Percentiles rank a stretch among this genome's conserved stretches.
phyloP scores from a whole-genome alignment of 2,329 filamentous ascomycete genomes.

The Aspergillus cejpii region DNA sequence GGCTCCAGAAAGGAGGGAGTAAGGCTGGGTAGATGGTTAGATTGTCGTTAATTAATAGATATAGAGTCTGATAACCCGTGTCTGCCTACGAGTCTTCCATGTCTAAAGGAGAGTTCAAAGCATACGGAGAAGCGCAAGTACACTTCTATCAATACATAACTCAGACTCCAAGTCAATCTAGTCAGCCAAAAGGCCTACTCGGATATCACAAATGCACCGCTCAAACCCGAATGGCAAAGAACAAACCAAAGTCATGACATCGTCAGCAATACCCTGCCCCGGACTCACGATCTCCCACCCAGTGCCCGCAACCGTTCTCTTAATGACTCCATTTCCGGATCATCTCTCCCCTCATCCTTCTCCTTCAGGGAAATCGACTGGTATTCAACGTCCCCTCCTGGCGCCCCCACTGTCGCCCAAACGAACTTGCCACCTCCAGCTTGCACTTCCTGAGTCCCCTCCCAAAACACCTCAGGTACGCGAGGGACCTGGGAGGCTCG shows the following conservation, averaged over 20 bases:
- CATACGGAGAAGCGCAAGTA: no score
- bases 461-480: conserved; percentile 34
- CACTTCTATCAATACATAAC: no score
- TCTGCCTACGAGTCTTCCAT: no score
- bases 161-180: no score
- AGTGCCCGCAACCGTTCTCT: conserved; percentile 26
- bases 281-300: conserved; percentile 12
- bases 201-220: neutral
- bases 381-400: conserved; percentile 43
- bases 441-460: conserved; percentile 37
- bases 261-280: conserved; percentile 11
- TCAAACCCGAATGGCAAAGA: neutral
- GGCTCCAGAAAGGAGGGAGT: neutral
- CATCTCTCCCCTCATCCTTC: conserved; percentile 15
- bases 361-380: conserved; percentile 34
- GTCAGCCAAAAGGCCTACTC: neutral
- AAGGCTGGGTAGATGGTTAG: neutral
- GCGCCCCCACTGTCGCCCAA: conserved; percentile 47
- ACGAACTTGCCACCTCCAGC: conserved; percentile 44
- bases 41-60: neutral
- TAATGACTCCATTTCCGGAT: conserved; percentile 26
- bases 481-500: conserved; percentile 16
- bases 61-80: no score
- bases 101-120: no score
- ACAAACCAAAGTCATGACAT: conserved; percentile 21